Base-by-base conservation (phyloP, 176 grass and related monocot species). In the Pontederia paniculata region DNA sequence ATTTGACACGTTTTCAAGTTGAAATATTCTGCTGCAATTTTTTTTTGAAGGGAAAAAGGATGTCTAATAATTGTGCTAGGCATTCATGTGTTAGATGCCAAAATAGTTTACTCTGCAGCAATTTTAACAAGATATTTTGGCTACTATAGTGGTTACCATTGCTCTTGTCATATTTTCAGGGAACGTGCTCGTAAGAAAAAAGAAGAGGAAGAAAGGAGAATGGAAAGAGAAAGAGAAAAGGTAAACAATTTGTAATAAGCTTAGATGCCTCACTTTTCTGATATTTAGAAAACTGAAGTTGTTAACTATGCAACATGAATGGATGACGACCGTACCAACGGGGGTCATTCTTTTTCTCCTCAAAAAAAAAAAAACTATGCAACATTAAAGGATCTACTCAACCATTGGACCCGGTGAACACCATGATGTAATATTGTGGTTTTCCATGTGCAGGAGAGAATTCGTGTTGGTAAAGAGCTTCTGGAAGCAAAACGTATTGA, bases 191-290 rank as follows among this genome's bases (percentile, higher is more conserved):
- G 80, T 52, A 98, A 80, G 72, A 98, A 91, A 80, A 98, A 98
- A 88, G 93, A 98, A 70, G 93, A 98, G 79, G 93, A 98, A 67
- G 86, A 98, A 67, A 98, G 42, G 82, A 84, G 66, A 78, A 91
- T 82, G 75, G 93, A 98, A 74, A 91, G 87, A 82, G 93, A 98
- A 71, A 91, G 62, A 72, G 93, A 98, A 16, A 98, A 91, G 83
- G 93, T 91, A 68, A 5, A 37, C 28, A 37, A 37, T 6, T 37
- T 37, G 3, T 37, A 37, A 6, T n/a, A n/a, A n/a, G n/a, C n/a
- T 37, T 37, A 37, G 28, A 6, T 37, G 28, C 7, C 3, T 5
- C 5, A 5, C 28, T 37, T 37, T 37, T 37, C 5, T 53, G 8
- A 17, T 19, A 53, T 53, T 53, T 53, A 8, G 2, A 16, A 53